Evolutionary conservation across 768 basidiomycete species (phyloP).

Genomic region (Leucosporidium scottii): DNA sequence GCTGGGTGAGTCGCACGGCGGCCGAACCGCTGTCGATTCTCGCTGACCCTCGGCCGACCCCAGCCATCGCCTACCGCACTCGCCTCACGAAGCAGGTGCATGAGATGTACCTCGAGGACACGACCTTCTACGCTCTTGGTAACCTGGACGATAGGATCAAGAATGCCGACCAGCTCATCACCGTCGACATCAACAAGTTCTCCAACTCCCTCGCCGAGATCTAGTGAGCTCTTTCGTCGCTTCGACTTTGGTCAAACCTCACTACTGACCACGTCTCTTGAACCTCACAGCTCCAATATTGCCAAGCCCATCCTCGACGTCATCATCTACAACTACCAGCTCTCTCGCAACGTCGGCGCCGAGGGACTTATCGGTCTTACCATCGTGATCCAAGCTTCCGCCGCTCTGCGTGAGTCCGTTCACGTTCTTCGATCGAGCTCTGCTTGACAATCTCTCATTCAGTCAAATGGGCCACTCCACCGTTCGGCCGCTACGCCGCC

Average conservation of each 20-base stretch:
- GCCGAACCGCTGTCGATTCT: neutral
- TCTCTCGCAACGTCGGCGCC: slow-evolving; percentile 87
- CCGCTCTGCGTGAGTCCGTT: neutral
- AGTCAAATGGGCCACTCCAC: slow-evolving; percentile 47
- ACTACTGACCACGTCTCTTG: neutral
- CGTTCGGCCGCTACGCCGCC: slow-evolving; percentile 62
- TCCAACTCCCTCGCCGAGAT: slow-evolving; percentile 84
- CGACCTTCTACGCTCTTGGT: slow-evolving; percentile 93
- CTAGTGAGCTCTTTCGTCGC: slow-evolving; percentile 47
- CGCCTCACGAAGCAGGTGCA: slow-evolving; percentile 77
- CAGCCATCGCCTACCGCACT: slow-evolving; percentile 74
- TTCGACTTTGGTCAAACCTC: too few relatives aligned
- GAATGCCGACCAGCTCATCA: slow-evolving; percentile 97
- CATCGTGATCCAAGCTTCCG: slow-evolving; percentile 1
- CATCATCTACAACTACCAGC: slow-evolving; percentile 90
- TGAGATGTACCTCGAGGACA: slow-evolving; percentile 74
- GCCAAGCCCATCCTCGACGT: slow-evolving; percentile 90
- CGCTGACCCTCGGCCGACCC: neutral
- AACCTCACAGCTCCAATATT: slow-evolving; percentile 51
- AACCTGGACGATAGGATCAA: slow-evolving; percentile 93
- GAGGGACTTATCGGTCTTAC: slow-evolving; percentile 62
- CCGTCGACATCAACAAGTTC: slow-evolving; percentile 90
- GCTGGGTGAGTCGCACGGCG: slow-evolving; percentile 45
- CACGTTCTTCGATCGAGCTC: neutral
- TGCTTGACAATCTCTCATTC: neutral